These are phyloP conservation scores for Diplogelasinospora grovesii DNA, from an alignment of 495 filamentous ascomycete species.

Conservation along the genomic window DNA sequence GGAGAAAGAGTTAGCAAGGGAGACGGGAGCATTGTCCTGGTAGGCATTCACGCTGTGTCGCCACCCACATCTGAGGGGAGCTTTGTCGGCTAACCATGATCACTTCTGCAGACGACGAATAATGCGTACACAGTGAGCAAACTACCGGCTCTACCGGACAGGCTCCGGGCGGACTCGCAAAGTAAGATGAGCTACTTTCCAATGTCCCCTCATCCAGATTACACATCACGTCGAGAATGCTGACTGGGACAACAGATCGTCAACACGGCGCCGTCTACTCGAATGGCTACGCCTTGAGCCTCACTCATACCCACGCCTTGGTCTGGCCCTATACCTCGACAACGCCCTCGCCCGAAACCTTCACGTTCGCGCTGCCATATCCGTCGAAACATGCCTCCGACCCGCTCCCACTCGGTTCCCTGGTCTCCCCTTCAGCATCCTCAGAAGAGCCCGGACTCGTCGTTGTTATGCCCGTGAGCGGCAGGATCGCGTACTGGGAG, in stretches of 20 bases:
- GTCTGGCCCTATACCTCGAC: slow-evolving; percentile 80
- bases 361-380: slow-evolving; percentile 68
- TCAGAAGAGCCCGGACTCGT: slow-evolving; percentile 76
- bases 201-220: too few species aligned
- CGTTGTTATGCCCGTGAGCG: slow-evolving; percentile 71
- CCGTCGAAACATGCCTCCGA: slow-evolving; percentile 57
- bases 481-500: slow-evolving; percentile 91
- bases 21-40: slow-evolving; percentile 58
- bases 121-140: slow-evolving; percentile 80
- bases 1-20: slow-evolving; percentile 49
- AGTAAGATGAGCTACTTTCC: slow-evolving; percentile 47
- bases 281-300: slow-evolving; percentile 65
- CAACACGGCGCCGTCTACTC: slow-evolving; percentile 60
- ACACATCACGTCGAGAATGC: too few species aligned
- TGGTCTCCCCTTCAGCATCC: slow-evolving; percentile 67
- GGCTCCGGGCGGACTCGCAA: slow-evolving; percentile 53
- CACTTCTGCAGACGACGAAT: slow-evolving; percentile 63
- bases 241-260: slow-evolving; percentile 33
- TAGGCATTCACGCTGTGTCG: slow-evolving; percentile 31
- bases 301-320: slow-evolving; percentile 73
- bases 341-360: slow-evolving; percentile 58
- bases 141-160: slow-evolving; percentile 72
- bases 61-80: too few species aligned
- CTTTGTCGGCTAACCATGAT: slow-evolving; percentile 12
- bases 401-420: slow-evolving; percentile 67